These are phyloP conservation scores for Digitaria exilis DNA, from an alignment of 202 grass and related monocot species.

Conservation along the genomic window DNA sequence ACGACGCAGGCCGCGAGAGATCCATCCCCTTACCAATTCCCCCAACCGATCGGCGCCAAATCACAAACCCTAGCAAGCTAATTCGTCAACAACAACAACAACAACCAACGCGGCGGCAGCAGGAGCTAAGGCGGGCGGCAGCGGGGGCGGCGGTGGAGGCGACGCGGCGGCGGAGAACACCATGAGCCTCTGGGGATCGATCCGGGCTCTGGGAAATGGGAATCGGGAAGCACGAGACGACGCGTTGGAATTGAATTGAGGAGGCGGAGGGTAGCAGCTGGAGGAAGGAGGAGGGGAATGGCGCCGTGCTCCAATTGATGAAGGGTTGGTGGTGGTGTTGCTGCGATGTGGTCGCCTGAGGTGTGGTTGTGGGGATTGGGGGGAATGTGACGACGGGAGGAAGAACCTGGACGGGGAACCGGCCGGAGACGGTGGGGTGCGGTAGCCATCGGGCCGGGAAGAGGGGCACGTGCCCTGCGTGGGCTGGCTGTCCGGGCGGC, in stretches of 20 bases:
- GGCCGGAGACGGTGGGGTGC: slow-evolving; percentile 29
- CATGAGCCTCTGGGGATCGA: slow-evolving; percentile 6
- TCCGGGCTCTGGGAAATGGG: background rate
- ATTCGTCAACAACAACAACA: slow-evolving; percentile 13
- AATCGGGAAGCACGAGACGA: slow-evolving; percentile 5
- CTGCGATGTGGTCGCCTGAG: slow-evolving; percentile 7
- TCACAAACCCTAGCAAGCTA: slow-evolving; percentile 25
- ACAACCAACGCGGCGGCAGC: background rate
- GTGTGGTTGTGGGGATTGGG: slow-evolving; percentile 7
- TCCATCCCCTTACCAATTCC: slow-evolving; percentile 54
- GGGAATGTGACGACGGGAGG: background rate
- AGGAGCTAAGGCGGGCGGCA: background rate
- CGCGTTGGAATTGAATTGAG: slow-evolving; percentile 19
- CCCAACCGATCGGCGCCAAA: background rate
- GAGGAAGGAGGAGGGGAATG: background rate
- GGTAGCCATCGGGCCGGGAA: background rate
- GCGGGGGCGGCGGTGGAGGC: slow-evolving; percentile 14
- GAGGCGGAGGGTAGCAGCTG: background rate
- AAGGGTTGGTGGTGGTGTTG: background rate
- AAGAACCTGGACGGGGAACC: slow-evolving; percentile 60
- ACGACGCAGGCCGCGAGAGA: slow-evolving; percentile 54
- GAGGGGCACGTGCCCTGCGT: slow-evolving; percentile 24
- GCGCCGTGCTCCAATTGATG: slow-evolving; percentile 40
- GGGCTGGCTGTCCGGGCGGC: too few relatives aligned
- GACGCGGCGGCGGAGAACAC: slow-evolving; percentile 34